Evolutionary conservation across 352 stramenopile genomes (phyloP).

Genomic region (Albugo candida): DNA sequence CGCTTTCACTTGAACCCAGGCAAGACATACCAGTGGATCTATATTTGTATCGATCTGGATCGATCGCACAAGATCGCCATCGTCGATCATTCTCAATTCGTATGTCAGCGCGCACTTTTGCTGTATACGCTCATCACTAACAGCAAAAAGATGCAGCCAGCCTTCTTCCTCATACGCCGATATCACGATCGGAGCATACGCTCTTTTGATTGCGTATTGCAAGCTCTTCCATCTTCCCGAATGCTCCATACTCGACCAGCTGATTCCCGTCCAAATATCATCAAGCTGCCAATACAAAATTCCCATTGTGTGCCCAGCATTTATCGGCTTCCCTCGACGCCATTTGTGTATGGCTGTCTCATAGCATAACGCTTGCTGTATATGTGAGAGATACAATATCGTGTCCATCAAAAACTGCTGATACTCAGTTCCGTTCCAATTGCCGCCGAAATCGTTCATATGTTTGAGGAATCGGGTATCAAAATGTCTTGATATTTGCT

Average conservation of each 20-base stretch:
- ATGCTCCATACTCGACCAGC: slow-evolving; percentile 75
- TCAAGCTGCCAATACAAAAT: slow-evolving; percentile 81
- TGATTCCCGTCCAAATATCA: slow-evolving; percentile 74
- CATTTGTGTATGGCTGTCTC: slow-evolving; percentile 51
- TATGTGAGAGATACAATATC: slow-evolving; percentile 55
- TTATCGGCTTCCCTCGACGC: slow-evolving; percentile 31
- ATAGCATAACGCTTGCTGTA: slow-evolving; percentile 66
- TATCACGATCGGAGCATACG: slow-evolving; percentile 48
- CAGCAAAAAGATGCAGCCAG: slow-evolving; percentile 17
- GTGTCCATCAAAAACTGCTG: slow-evolving; percentile 16
- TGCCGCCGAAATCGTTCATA: too few relatives aligned
- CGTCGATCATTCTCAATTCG: slow-evolving; percentile 20
- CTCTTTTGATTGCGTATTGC: slow-evolving; percentile 46
- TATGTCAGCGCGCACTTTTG: slow-evolving; percentile 19
- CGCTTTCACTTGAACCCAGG: background rate
- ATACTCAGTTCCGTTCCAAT: background rate
- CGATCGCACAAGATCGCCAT: slow-evolving; percentile 23
- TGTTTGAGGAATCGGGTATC: background rate
- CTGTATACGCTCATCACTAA: slow-evolving; percentile 24
- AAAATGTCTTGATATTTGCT: slow-evolving; percentile 50
- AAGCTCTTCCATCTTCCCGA: slow-evolving; percentile 62
- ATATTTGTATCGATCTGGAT: slow-evolving; percentile 12
- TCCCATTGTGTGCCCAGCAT: slow-evolving; percentile 41
- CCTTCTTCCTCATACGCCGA: slow-evolving; percentile 12
- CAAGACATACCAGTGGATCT: slow-evolving; percentile 16